phyloP scores from a whole-genome alignment of 2,329 filamentous ascomycete genomes.

The Fusarium napiforme region DNA sequence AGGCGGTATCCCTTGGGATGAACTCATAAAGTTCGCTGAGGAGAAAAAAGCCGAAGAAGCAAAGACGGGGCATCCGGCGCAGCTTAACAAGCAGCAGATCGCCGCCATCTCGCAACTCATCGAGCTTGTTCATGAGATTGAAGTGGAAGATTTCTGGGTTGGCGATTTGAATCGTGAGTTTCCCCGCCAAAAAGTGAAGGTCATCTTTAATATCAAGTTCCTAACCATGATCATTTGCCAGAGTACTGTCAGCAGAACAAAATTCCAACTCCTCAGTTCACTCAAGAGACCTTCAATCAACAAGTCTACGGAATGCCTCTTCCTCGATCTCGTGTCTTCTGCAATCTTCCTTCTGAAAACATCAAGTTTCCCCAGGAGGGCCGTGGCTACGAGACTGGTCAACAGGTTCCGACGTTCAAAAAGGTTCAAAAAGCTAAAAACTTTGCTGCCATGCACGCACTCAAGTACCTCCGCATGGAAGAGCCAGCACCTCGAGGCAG shows the following conservation, averaged over 20 bases:
- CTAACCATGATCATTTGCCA: neutral
- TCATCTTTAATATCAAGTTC: neutral
- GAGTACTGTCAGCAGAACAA: conserved; percentile 25
- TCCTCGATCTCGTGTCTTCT: conserved; percentile 43
- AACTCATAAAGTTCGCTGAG: conserved; percentile 31
- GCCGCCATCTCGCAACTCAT: conserved; percentile 56
- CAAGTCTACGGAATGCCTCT: conserved; percentile 21
- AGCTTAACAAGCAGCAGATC: conserved; percentile 53
- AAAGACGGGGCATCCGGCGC: conserved; percentile 44
- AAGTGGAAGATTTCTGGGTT: conserved; percentile 46
- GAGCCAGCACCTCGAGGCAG: conserved; percentile 5
- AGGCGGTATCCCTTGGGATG: conserved; percentile 29
- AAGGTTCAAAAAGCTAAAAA: conserved; percentile 65
- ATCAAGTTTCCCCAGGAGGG: conserved; percentile 46
- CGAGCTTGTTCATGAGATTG: conserved; percentile 43
- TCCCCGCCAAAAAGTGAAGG: neutral
- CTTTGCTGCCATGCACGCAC: conserved; percentile 62
- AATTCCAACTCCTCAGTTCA: neutral
- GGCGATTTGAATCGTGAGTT: conserved; percentile 44
- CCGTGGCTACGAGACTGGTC: conserved; percentile 48
- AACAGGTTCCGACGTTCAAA: conserved; percentile 51
- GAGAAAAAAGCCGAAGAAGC: conserved; percentile 30
- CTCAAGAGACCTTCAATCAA: conserved; percentile 29
- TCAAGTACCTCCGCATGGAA: conserved; percentile 2
- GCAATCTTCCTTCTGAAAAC: conserved; percentile 35